Percentiles rank a stretch among this genome's conserved stretches.
These are phyloP conservation scores for Papiliotrema fonsecae DNA, from an alignment of 1,284 basidiomycete genomes.

Conservation along the genomic window DNA sequence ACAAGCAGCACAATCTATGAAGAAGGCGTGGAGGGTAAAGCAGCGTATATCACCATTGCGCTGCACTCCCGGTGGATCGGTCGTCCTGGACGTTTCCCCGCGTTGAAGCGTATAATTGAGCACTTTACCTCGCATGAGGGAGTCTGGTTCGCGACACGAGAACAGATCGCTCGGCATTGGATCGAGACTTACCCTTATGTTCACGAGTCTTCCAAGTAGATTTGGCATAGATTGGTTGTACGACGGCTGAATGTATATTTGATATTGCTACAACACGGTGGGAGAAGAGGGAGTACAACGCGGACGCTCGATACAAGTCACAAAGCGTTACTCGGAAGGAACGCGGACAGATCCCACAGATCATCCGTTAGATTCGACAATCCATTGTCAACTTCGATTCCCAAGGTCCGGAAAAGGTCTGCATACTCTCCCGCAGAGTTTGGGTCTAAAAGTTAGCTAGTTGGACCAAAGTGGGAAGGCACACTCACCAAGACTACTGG, in stretches of 20 bases:
- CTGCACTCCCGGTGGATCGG: slow-evolving; percentile 43
- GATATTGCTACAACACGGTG: too few species aligned
- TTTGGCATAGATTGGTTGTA: background rate
- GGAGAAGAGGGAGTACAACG: too few species aligned
- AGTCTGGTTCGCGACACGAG: slow-evolving; percentile 49
- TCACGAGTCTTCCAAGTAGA: background rate
- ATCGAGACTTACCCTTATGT: slow-evolving; percentile 16
- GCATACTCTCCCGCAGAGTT: slow-evolving; percentile 13
- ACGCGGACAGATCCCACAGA: slow-evolving; percentile 14
- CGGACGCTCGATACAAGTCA: too few species aligned
- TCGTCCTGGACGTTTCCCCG: slow-evolving; percentile 46
- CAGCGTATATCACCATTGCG: slow-evolving; percentile 33
- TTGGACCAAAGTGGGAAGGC: background rate
- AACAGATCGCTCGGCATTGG: slow-evolving; percentile 47
- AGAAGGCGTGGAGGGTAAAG: slow-evolving; percentile 32
- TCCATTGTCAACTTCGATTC: slow-evolving; percentile 6
- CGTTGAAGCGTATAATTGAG: slow-evolving; percentile 45
- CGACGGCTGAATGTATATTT: too few species aligned
- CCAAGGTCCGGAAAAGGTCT: slow-evolving; percentile 12
- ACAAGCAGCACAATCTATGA: slow-evolving; percentile 24
- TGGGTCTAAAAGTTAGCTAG: slow-evolving; percentile 5
- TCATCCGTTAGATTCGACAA: background rate
- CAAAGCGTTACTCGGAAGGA: slow-evolving; percentile 12
- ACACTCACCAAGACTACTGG: slow-evolving; percentile 7
- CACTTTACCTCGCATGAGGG: slow-evolving; percentile 42